A percentile compares a stretch with the other conserved stretches of the same genome.
phyloP scores from a whole-genome alignment of 441 rosid genomes.

The Eruca vesicaria region DNA sequence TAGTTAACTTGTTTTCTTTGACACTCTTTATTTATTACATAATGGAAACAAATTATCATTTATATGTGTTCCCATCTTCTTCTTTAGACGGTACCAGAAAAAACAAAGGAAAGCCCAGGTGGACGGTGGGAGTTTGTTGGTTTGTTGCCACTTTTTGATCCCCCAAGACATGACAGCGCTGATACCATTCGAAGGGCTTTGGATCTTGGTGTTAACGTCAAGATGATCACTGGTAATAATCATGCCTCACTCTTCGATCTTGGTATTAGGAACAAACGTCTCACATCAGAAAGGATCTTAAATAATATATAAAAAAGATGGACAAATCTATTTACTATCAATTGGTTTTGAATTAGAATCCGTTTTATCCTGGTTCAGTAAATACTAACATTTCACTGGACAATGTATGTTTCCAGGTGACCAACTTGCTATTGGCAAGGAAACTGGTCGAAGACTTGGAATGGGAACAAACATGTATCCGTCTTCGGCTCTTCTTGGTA shows the following conservation, averaged over 20 bases:
- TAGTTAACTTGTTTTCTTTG: constrained; percentile 10
- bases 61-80: not conserved
- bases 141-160: constrained; percentile 61
- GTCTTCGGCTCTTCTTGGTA: constrained; percentile 60
- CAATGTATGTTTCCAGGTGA: constrained; percentile 44
- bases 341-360: not conserved
- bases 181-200: constrained; percentile 61
- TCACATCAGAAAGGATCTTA: not conserved
- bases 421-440: constrained; percentile 68
- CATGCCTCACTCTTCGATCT: not conserved
- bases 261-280: not conserved
- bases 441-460: constrained; percentile 67
- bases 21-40: not conserved
- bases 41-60: not conserved
- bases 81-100: constrained; percentile 50
- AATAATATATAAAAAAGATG: not conserved
- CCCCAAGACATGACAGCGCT: constrained; percentile 63
- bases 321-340: not conserved
- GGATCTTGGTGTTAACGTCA: constrained; percentile 58
- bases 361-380: too few species aligned
- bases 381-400: not conserved
- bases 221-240: constrained; percentile 68
- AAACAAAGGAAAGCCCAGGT: constrained; percentile 58
- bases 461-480: constrained; percentile 76
- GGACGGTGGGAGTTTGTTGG: constrained; percentile 67